phyloP scores from a whole-genome alignment of 306 rosid species.

The Rosa lucieae region DNA sequence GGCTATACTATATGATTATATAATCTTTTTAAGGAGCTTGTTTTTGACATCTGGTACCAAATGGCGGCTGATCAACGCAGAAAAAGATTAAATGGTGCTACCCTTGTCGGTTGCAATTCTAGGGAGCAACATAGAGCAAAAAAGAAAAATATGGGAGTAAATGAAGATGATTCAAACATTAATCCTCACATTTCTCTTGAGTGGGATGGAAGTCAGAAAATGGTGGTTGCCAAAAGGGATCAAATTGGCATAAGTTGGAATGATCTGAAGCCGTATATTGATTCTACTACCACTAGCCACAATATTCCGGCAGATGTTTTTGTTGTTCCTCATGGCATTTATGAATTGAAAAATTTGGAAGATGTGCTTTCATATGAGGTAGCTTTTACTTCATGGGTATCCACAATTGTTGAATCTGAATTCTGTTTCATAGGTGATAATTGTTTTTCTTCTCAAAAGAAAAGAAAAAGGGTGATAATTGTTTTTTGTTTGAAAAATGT shows the following conservation, averaged over 20 bases:
- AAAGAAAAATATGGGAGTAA: slow-evolving; percentile 51
- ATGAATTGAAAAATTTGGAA: slow-evolving; percentile 59
- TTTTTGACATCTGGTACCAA: slow-evolving; percentile 19
- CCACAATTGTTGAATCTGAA: slow-evolving; percentile 11
- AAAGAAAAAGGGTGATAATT: slow-evolving; percentile 6
- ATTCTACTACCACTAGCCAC: slow-evolving; percentile 39
- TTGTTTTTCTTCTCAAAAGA: background rate
- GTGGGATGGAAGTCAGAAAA: slow-evolving; percentile 78
- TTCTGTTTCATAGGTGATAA: slow-evolving; percentile 2
- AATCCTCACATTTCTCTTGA: slow-evolving; percentile 72
- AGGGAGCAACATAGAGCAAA: slow-evolving; percentile 63
- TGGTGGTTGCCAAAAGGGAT: slow-evolving; percentile 78
- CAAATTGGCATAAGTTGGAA: slow-evolving; percentile 87
- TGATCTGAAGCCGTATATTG: slow-evolving; percentile 51
- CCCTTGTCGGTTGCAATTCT: slow-evolving; percentile 48
- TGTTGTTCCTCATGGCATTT: slow-evolving; percentile 67
- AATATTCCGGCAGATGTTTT: slow-evolving; percentile 66
- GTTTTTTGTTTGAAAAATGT: slow-evolving; percentile 20
- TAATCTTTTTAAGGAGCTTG: slow-evolving; percentile 17
- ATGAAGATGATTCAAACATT: slow-evolving; percentile 50
- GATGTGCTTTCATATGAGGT: slow-evolving; percentile 85
- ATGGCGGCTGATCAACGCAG: slow-evolving; percentile 96
- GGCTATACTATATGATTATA: slow-evolving; percentile 21
- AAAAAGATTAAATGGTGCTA: slow-evolving; percentile 70
- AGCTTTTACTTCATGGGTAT: slow-evolving; percentile 29